Base-by-base conservation (phyloP, 2,329 filamentous ascomycete species). In the Ceratocystis eucalypticola region DNA sequence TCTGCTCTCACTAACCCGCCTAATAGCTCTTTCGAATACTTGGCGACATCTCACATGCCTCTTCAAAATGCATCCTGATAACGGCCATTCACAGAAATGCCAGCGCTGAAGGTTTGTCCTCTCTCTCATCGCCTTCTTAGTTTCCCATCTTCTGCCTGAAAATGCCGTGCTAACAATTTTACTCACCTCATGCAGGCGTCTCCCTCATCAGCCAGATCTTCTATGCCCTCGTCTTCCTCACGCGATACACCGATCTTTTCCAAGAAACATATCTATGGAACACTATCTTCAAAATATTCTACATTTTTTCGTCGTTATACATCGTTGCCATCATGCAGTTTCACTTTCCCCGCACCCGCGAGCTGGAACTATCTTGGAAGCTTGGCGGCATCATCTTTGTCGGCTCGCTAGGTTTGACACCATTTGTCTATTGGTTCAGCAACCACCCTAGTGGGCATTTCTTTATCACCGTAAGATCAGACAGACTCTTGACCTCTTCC, bases 341-440 rank as follows among this genome's bases (percentile, higher is more conserved):
- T 76, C 79, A 91, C 25, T 96, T 85, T 75, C 88, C 92, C 10
- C 84, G 93, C 44, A 96, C 92, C n/a, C 80, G 92, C 53, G 93
- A 97, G 77, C 82, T 86, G 65, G 93, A 97, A 78, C 84, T 91
- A 71, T 89, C 91, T n/a, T 96, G 93, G 92, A 96, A 92, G 77
- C 79, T 96, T 70, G 90, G 89, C 53, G 84, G 84, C 30, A 84
- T 83, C 70, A 87, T 87, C 64, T 76, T 93, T 1, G 80, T 77
- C 12, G 87, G 83, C 3, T 86, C 87, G 22, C 72, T 90, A 37
- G 71, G 88, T 12, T 73, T 88, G 37, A 87, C 90, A 8, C 91
- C 91, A 0, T 81, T 95, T 69, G 81, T 84, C 45, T 68, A 68
- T 22, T 65, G 64, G 66, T 41, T 67, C 30, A 64, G 61, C 48